phyloP scores from a whole-genome alignment of 495 filamentous ascomycete genomes.

The Xylaria venustula region DNA sequence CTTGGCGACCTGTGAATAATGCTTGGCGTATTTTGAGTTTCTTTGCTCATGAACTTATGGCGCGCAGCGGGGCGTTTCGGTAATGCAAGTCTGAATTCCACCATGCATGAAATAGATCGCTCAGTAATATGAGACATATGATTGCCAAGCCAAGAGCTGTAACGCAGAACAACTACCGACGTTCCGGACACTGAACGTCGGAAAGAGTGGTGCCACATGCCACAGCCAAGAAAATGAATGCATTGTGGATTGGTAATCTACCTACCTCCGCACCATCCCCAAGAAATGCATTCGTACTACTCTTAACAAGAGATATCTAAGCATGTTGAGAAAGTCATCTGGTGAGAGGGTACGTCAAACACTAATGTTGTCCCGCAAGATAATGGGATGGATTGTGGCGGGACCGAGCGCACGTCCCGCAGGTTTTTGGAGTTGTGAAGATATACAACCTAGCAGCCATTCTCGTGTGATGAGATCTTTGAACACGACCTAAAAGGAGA shows the following conservation, averaged over 20 bases:
- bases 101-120: no score
- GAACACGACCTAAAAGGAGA: not conserved
- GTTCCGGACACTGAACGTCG: not conserved
- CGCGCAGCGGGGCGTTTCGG: no score
- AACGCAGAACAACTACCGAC: no score
- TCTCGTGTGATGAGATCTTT: no score
- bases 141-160: no score
- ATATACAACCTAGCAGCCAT: not conserved
- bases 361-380: not conserved
- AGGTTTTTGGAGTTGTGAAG: not conserved
- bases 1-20: no score
- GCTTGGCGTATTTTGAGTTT: no score
- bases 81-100: no score
- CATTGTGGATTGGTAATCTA: no score
- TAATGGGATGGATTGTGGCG: constrained; percentile 1
- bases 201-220: not conserved
- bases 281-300: not conserved
- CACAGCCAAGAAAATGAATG: not conserved
- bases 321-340: not conserved
- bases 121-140: no score
- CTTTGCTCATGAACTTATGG: no score
- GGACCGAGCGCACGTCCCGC: constrained; percentile 8
- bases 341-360: not conserved
- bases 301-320: not conserved
- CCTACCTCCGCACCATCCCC: not conserved